Percentiles rank a stretch among this genome's conserved stretches.
Evolutionary conservation across 306 rosid species (phyloP).

Genomic region (Cucumis sativus): Cucumber_9930_V3 NC_026656.2:1563501-1564000

Average conservation of each 20-base stretch:
- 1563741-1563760: conserved; percentile 1
- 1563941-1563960: neutral
- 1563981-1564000: neutral
- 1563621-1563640: too few species aligned
- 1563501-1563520: too few species aligned
- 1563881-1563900: neutral
- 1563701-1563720: neutral
- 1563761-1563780: neutral
- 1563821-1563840: neutral
- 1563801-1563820: conserved; percentile 7
- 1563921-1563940: neutral
- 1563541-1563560: too few species aligned
- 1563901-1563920: neutral
- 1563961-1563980: neutral
- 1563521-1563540: too few species aligned
- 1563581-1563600: too few species aligned
- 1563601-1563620: too few species aligned
- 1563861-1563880: neutral
- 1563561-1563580: too few species aligned
- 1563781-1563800: conserved; percentile 10
- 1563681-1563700: neutral
- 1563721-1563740: neutral
- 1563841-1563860: neutral
- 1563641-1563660: too few species aligned
- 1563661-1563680: too few species aligned